Evolutionary conservation across 2,329 filamentous ascomycete genomes (phyloP).

Genomic region (Orbilia quercus): DNA sequence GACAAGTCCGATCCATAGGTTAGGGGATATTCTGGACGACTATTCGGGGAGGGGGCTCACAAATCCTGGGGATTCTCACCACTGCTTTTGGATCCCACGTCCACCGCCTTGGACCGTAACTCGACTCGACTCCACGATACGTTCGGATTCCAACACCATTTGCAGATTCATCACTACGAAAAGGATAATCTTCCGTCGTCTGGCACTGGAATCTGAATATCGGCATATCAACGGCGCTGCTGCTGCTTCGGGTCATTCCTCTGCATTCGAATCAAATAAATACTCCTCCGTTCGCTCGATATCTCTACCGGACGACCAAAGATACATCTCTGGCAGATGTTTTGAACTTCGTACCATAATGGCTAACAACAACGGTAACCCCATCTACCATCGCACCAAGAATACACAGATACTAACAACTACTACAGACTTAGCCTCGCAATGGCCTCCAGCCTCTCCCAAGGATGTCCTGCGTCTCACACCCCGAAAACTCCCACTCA

Average conservation of each 20-base stretch:
- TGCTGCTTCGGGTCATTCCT: conserved; percentile 8
- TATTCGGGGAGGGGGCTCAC: background rate
- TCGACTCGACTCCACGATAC: background rate
- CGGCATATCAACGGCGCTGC: background rate
- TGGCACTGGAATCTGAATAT: conserved; percentile 19
- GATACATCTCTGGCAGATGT: conserved; percentile 21
- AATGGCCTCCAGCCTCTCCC: conserved; percentile 75
- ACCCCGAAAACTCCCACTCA: conserved; percentile 57
- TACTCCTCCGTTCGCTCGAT: background rate
- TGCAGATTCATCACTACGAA: background rate
- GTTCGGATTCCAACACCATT: background rate
- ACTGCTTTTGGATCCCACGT: background rate
- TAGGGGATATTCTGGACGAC: background rate
- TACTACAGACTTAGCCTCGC: conserved; percentile 28
- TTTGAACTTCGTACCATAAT: conserved; percentile 18
- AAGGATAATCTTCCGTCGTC: background rate
- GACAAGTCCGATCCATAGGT: too few relatives aligned
- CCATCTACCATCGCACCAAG: background rate
- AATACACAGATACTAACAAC: background rate
- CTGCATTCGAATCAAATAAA: conserved; percentile 15
- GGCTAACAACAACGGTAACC: conserved; percentile 51
- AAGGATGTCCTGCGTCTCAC: conserved; percentile 69
- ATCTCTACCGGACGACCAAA: background rate
- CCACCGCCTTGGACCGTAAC: background rate
- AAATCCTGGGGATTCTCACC: conserved; percentile 11